A percentile compares a stretch with the other conserved stretches of the same genome.
Evolutionary conservation across 2,329 filamentous ascomycete species (phyloP).

Genomic region (Ciborinia camelliae): DNA sequence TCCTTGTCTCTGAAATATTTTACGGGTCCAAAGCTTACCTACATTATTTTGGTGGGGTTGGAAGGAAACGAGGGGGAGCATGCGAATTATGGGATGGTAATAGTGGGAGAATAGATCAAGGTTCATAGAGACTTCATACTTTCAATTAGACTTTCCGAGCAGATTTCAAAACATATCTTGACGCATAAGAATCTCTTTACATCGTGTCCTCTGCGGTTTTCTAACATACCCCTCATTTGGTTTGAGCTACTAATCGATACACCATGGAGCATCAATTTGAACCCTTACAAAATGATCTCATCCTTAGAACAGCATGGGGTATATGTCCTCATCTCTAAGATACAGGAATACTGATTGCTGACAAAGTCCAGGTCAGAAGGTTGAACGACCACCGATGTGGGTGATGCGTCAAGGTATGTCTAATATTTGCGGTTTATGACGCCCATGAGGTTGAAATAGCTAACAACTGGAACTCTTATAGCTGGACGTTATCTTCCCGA

Average conservation of each 20-base stretch:
- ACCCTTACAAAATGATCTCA: slow-evolving; percentile 86
- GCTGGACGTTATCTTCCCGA: slow-evolving; percentile 96
- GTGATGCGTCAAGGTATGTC: slow-evolving; percentile 92
- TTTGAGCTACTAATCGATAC: background rate
- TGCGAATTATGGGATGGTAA: background rate
- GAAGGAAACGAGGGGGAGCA: background rate
- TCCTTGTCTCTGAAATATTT: background rate
- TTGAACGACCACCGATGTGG: slow-evolving; percentile 94
- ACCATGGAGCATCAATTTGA: slow-evolving; percentile 69
- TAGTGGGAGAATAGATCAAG: background rate
- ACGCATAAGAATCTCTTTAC: background rate
- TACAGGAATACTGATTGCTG: background rate
- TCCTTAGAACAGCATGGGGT: slow-evolving; percentile 89
- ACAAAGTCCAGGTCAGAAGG: slow-evolving; percentile 66
- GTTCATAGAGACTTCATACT: slow-evolving; percentile 4
- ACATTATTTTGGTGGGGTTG: slow-evolving; percentile 6
- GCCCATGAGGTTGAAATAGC: slow-evolving; percentile 7
- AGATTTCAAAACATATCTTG: background rate
- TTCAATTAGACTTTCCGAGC: background rate
- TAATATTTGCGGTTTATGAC: background rate
- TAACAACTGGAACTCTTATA: slow-evolving; percentile 39
- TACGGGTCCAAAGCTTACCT: background rate
- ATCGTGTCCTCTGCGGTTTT: background rate
- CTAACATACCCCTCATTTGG: background rate
- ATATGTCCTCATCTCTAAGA: slow-evolving; percentile 6